Conservation (phyloP, 208 protist species). For the Crithidia fasciculata region DNA sequence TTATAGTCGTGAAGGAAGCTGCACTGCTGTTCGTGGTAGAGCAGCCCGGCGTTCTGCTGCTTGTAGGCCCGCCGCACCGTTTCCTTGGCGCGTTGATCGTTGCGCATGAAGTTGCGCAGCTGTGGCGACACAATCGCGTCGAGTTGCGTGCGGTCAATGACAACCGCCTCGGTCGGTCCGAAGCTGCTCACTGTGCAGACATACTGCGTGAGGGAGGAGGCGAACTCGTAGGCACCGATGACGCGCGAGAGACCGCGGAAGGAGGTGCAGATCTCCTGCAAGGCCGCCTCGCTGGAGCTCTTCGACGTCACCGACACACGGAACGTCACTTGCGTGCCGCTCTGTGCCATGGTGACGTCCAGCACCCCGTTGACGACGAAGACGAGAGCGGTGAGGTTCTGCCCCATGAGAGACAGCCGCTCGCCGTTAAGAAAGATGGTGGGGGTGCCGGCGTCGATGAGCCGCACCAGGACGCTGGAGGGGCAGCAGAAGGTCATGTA, state of each 20-base stretch:
- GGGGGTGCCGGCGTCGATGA: conserved; percentile 70
- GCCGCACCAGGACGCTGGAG: conserved; percentile 31
- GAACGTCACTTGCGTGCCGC: conserved; percentile 51
- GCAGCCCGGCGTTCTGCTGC: conserved; percentile 43
- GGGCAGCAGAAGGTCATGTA: conserved; percentile 74
- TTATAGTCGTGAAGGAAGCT: conserved; percentile 69
- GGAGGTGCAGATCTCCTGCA: background rate
- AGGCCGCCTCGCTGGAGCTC: conserved; percentile 1
- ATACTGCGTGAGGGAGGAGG: conserved; percentile 64
- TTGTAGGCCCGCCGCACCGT: conserved; percentile 60
- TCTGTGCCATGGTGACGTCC: conserved; percentile 64
- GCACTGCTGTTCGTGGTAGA: conserved; percentile 41
- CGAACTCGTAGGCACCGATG: conserved; percentile 84
- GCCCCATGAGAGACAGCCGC: conserved; percentile 71
- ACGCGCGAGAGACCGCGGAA: conserved; percentile 45
- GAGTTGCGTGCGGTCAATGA: conserved; percentile 58
- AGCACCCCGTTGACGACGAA: conserved; percentile 67
- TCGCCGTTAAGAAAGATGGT: conserved; percentile 82
- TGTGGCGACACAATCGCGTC: conserved; percentile 56
- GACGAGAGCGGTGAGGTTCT: conserved; percentile 62
- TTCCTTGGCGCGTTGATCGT: conserved; percentile 51
- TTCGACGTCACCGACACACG: conserved; percentile 14
- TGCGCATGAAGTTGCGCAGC: conserved; percentile 50
- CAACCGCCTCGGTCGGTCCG: conserved; percentile 75
- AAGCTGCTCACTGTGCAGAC: conserved; percentile 76